Percentiles rank a stretch among this genome's conserved stretches.
These are phyloP conservation scores for Periglandula ipomoeae DNA, from an alignment of 2,329 filamentous ascomycete species.

Conservation along the genomic window DNA sequence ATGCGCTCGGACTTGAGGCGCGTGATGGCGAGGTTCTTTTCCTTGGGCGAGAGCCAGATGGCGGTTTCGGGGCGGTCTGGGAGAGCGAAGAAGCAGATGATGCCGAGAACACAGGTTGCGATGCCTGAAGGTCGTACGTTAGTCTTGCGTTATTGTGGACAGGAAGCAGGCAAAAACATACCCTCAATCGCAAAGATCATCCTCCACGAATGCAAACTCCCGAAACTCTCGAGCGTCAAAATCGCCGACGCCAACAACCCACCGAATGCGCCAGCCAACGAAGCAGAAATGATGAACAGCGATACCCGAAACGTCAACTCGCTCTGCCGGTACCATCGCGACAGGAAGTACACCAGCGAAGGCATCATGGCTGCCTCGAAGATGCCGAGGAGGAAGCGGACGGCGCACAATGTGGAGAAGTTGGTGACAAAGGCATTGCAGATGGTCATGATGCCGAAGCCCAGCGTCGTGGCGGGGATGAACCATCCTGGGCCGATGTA, in stretches of 20 bases:
- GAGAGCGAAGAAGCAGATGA: slow-evolving; percentile 52
- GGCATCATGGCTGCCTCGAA: slow-evolving; percentile 60
- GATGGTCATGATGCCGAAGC: slow-evolving; percentile 51
- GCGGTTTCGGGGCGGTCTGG: slow-evolving; percentile 59
- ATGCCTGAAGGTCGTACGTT: slow-evolving; percentile 34
- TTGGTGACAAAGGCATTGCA: slow-evolving; percentile 51
- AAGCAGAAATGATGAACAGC: slow-evolving; percentile 56
- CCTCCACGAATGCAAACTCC: slow-evolving; percentile 48
- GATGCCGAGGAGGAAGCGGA: slow-evolving; percentile 50
- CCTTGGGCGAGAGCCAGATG: slow-evolving; percentile 52
- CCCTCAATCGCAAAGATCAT: slow-evolving; percentile 64
- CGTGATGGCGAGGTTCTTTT: slow-evolving; percentile 53
- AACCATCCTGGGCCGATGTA: slow-evolving; percentile 57
- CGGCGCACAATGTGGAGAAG: slow-evolving; percentile 36
- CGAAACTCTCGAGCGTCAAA: slow-evolving; percentile 47
- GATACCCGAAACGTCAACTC: slow-evolving; percentile 56
- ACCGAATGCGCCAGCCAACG: slow-evolving; percentile 58
- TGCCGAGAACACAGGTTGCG: slow-evolving; percentile 39
- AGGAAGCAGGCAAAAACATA: no score
- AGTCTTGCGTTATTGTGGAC: not conserved
- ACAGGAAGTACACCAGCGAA: slow-evolving; percentile 57
- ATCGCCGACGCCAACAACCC: slow-evolving; percentile 56
- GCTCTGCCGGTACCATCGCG: slow-evolving; percentile 52
- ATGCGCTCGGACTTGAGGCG: slow-evolving; percentile 51
- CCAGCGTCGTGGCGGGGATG: slow-evolving; percentile 45